Evolutionary conservation across 2,329 filamentous ascomycete genomes (phyloP).

Genomic region (Phoma sp.): DNA sequence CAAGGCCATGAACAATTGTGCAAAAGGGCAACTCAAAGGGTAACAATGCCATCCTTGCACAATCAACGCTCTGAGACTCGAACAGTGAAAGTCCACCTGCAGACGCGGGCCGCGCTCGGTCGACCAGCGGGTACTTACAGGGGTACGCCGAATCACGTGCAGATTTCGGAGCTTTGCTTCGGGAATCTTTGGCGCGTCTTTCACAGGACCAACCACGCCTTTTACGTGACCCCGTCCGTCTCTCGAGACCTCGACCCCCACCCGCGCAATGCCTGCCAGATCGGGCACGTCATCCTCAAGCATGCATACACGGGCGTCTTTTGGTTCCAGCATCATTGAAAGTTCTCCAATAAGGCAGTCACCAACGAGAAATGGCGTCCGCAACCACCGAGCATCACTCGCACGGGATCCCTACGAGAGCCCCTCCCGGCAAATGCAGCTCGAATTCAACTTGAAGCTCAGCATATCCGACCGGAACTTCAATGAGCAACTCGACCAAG

Average conservation of each 20-base stretch:
- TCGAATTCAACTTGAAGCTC: slow-evolving; percentile 54
- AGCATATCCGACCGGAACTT: slow-evolving; percentile 55
- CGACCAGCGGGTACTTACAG: slow-evolving; percentile 10
- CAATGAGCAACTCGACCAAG: slow-evolving; percentile 67
- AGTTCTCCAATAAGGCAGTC: slow-evolving; percentile 44
- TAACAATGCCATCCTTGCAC: not conserved
- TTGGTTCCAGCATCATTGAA: slow-evolving; percentile 42
- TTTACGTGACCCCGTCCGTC: slow-evolving; percentile 21
- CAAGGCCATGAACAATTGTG: not conserved
- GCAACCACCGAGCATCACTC: slow-evolving; percentile 33
- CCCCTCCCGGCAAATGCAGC: slow-evolving; percentile 44
- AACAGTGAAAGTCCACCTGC: slow-evolving; percentile 7
- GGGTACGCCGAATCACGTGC: slow-evolving; percentile 17
- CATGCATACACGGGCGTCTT: slow-evolving; percentile 44
- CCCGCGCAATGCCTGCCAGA: slow-evolving; percentile 37
- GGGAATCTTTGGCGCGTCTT: slow-evolving; percentile 23
- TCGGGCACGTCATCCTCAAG: slow-evolving; percentile 45
- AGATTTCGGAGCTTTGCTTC: slow-evolving; percentile 15
- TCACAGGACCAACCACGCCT: slow-evolving; percentile 30
- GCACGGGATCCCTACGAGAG: slow-evolving; percentile 40
- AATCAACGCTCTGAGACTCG: not conserved
- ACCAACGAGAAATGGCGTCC: slow-evolving; percentile 36
- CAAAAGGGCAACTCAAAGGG: not conserved
- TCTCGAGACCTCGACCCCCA: slow-evolving; percentile 9
- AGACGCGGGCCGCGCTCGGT: slow-evolving; percentile 16